These are phyloP conservation scores for Nelumbo lutea DNA, from an alignment of 164 flowering plant genomes.

Conservation along the genomic window DNA sequence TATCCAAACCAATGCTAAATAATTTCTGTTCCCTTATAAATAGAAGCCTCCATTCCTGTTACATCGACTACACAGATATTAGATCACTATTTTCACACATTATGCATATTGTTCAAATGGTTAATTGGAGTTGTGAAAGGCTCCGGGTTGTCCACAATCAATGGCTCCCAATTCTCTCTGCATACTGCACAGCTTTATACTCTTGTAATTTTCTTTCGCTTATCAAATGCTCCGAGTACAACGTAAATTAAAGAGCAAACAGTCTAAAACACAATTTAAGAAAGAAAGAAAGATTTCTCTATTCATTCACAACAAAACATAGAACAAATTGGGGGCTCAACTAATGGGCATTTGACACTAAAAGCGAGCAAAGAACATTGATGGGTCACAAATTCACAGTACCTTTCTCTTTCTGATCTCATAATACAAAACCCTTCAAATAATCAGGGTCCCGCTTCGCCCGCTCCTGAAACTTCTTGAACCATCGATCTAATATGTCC, in stretches of 20 bases:
- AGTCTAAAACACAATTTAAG: not conserved
- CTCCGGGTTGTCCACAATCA: no score
- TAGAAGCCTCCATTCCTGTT: no score
- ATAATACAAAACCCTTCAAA: conserved; percentile 73
- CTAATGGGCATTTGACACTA: not conserved
- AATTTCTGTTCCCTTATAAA: no score
- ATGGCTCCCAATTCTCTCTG: no score
- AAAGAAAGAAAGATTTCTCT: not conserved
- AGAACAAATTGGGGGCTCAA: not conserved
- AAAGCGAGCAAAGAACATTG: not conserved
- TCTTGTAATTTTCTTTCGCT: no score
- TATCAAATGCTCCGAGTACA: not conserved
- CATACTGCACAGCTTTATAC: no score
- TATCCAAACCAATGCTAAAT: no score
- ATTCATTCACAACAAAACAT: not conserved
- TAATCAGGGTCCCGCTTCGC: conserved; percentile 92
- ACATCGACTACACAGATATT: no score
- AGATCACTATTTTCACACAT: no score
- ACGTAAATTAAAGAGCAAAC: not conserved
- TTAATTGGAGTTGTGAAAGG: no score
- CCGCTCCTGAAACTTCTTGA: conserved; percentile 91
- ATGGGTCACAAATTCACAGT: not conserved
- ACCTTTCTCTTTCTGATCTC: conserved; percentile 9
- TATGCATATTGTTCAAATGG: no score
- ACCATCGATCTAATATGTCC: conserved; percentile 97